Evolutionary conservation across 805 yeast species (phyloP), one percentile per base, ranked within the genome.

Genomic region (Monosporozyma siamensis): DNA sequence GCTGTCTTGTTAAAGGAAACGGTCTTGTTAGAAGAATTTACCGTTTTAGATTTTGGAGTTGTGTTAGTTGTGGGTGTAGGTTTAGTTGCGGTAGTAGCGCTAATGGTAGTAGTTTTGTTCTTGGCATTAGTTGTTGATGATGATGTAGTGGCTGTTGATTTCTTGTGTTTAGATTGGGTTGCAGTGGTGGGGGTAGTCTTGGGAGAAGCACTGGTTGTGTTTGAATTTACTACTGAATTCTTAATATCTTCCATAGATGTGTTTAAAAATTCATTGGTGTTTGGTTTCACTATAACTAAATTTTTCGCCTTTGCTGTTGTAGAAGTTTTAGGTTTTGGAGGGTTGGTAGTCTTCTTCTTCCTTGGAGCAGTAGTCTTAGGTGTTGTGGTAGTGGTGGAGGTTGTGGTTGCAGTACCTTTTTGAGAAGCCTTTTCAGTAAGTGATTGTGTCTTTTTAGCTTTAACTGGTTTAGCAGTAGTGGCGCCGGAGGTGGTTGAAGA

Each of bases 101-200:
- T 23, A 9, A 9, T 23, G 9, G 6, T 23, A 9, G 9, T 54
- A 46, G 9, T 18, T 20, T 49, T 56, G 39, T 47, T 51, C 32
- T 24, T 23, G 21, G 30, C 9, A 23, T 23, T 39, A 21, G 39
- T 41, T 44, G 29, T 22, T 4, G 17, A 20, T 11, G n/a, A 15
- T 7, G 7, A 9, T 12, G 25, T 4, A 15, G 14, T 18, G 12
- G 15, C 8, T 14, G 20, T 15, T 4, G 25, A 23, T 23, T 21
- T 38, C 17, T 32, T 32, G 4, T 8, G 14, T 12, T 32, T 17
- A 4, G 14, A 3, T 32, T 32, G 35, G 11, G 14, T 18, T 10
- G 22, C 17, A 11, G 35, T 5, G 14, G n/a, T 12, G 18, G 11
- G 12, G 14, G n/a, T 8, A 18, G 11, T 9, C 7, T 29, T 29